Evolutionary conservation across 768 basidiomycete species (phyloP).

Genomic region (Lanmaoa pseudosensibilis): DNA sequence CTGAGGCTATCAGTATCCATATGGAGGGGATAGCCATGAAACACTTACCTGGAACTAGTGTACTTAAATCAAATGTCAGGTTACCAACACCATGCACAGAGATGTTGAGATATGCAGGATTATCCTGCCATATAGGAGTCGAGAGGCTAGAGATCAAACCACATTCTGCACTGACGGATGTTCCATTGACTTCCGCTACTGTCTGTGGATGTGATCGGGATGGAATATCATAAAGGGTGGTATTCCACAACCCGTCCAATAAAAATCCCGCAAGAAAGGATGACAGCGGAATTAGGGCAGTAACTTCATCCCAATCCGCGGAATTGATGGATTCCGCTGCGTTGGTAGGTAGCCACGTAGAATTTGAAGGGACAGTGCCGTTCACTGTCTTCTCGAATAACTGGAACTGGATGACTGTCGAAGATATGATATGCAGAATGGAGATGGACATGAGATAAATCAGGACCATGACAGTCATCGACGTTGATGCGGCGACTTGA

Average conservation of each 20-base stretch:
- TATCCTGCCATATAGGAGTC: neutral
- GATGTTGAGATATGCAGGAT: too few species aligned
- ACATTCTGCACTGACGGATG: neutral
- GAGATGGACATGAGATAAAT: neutral
- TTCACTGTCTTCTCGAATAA: neutral
- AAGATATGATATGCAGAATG: neutral
- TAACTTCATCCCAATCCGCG: too few species aligned
- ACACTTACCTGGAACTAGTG: neutral
- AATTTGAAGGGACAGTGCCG: neutral
- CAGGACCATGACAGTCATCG: neutral
- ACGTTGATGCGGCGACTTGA: neutral
- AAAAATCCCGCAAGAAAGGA: neutral
- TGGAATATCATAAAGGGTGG: neutral
- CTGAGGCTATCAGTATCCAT: too few species aligned
- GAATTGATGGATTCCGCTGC: too few species aligned
- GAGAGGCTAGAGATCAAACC: neutral
- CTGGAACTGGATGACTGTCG: neutral
- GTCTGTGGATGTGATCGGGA: neutral
- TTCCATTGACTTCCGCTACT: neutral
- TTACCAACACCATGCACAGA: neutral
- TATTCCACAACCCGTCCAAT: neutral
- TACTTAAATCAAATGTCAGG: accelerated
- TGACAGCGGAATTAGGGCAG: neutral
- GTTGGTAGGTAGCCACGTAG: neutral
- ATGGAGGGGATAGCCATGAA: too few species aligned